These are phyloP conservation scores for Colletotrichum sp. DNA, from an alignment of 2,329 filamentous ascomycete species.

Conservation along the genomic window DNA sequence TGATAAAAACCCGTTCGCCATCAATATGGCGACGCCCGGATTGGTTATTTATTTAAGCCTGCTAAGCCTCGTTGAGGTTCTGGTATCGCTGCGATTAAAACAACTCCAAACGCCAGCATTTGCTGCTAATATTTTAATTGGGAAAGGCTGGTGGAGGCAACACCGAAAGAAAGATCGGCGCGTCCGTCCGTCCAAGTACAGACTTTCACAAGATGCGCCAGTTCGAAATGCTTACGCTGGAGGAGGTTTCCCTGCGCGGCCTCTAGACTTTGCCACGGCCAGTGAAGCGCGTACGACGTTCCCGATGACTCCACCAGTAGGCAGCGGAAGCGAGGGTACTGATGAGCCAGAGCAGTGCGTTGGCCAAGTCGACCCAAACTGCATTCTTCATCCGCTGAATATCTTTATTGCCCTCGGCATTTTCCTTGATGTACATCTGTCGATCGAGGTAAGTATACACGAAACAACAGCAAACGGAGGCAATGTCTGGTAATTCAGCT, in stretches of 20 bases:
- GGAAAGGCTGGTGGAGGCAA: not conserved
- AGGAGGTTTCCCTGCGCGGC: not conserved
- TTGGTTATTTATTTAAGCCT: not conserved
- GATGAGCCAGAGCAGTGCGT: constrained; percentile 77
- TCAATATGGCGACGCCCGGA: not conserved
- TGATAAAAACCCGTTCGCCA: not conserved
- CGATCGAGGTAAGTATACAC: not conserved
- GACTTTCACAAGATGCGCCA: not conserved
- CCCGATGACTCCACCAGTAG: constrained; percentile 64
- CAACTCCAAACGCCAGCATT: not conserved
- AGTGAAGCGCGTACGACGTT: constrained; percentile 60
- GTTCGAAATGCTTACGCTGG: not conserved
- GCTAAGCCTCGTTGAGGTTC: not conserved
- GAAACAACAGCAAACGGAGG: not conserved
- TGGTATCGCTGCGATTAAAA: constrained; percentile 2
- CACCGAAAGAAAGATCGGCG: not conserved
- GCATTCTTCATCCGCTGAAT: constrained; percentile 83
- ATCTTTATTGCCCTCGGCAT: constrained; percentile 66
- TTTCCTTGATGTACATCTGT: constrained; percentile 73
- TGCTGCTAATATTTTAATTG: not conserved
- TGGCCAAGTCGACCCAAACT: constrained; percentile 81
- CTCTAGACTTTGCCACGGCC: constrained; percentile 59
- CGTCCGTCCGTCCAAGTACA: not conserved
- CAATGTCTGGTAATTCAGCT: not conserved
- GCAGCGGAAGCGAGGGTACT: constrained; percentile 59